These are phyloP conservation scores for Trichoderma sp. DNA, from an alignment of 2,329 filamentous ascomycete genomes.

Conservation along the genomic window DNA sequence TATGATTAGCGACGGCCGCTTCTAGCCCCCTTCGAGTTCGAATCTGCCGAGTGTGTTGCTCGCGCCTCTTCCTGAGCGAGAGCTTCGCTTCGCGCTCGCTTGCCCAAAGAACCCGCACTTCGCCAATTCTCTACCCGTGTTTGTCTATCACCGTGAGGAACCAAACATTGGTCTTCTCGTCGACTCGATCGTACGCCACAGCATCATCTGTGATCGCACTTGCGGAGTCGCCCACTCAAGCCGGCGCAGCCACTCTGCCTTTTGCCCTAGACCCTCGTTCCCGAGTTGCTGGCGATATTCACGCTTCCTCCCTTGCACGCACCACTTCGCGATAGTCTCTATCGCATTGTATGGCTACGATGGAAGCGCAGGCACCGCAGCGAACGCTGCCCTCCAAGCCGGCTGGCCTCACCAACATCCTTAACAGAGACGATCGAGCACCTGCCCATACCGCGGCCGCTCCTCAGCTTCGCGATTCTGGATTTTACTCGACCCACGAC, in stretches of 20 bases:
- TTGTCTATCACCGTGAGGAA: conserved; percentile 17
- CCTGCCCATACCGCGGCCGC: conserved; percentile 33
- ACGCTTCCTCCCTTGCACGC: background rate
- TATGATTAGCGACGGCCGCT: background rate
- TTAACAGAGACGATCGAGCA: conserved; percentile 41
- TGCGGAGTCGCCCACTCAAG: conserved; percentile 4
- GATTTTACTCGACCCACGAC: conserved; percentile 48
- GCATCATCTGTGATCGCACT: background rate
- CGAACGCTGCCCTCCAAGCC: conserved; percentile 35
- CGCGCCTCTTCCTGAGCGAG: conserved; percentile 23
- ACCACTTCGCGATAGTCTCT: background rate
- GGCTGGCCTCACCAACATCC: conserved; percentile 43
- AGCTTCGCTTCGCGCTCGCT: conserved; percentile 25
- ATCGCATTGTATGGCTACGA: conserved; percentile 10
- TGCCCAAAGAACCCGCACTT: conserved; percentile 9
- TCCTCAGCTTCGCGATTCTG: conserved; percentile 44
- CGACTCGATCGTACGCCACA: conserved; percentile 14
- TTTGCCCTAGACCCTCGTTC: background rate
- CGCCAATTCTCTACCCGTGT: conserved; percentile 24
- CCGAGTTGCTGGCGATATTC: background rate
- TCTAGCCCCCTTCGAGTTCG: conserved; percentile 16
- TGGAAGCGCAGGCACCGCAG: conserved; percentile 29
- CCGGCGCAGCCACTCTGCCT: conserved; percentile 10
- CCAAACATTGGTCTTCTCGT: conserved; percentile 16
- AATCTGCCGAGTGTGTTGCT: conserved; percentile 10